Conservation (phyloP, 2,329 filamentous ascomycete genomes). For the Penicillium paneum region DNA sequence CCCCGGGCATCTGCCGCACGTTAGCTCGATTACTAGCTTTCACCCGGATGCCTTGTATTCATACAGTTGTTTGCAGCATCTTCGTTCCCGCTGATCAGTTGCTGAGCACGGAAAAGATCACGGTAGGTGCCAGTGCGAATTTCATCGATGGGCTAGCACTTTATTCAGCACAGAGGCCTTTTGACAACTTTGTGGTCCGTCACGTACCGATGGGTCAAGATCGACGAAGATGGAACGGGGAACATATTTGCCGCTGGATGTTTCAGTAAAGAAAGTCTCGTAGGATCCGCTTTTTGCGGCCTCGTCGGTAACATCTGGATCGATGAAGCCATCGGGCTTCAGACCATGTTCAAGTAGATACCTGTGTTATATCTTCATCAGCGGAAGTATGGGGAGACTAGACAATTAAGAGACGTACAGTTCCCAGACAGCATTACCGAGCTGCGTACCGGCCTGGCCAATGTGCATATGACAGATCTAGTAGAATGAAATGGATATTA, state of each 20-base stretch:
- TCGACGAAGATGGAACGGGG: conserved; percentile 67
- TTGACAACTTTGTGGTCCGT: neutral
- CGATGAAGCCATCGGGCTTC: conserved; percentile 56
- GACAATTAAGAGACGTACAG: conserved; percentile 52
- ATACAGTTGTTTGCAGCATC: conserved; percentile 67
- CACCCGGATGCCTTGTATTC: conserved; percentile 11
- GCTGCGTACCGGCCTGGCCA: conserved; percentile 65
- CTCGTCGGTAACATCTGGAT: conserved; percentile 54
- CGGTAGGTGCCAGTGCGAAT: conserved; percentile 63
- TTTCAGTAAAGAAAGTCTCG: conserved; percentile 67
- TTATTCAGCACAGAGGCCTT: neutral
- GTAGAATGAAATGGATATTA: conserved; percentile 9
- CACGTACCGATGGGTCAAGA: conserved; percentile 57
- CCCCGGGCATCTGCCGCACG: conserved; percentile 57
- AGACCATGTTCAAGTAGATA: conserved; percentile 67
- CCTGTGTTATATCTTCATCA: conserved; percentile 35
- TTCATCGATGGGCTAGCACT: conserved; percentile 59
- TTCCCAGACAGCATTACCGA: conserved; percentile 68
- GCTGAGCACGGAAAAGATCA: conserved; percentile 63
- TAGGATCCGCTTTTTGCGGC: conserved; percentile 56
- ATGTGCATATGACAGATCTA: conserved; percentile 66
- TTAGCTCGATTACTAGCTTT: conserved; percentile 12
- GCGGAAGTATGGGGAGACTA: conserved; percentile 14
- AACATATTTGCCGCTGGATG: conserved; percentile 63
- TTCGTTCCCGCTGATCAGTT: conserved; percentile 65